Percentiles rank a stretch among this genome's conserved stretches.
phyloP scores from a whole-genome alignment of 257 asterid species.

The Solanum gandarillasii region DNA sequence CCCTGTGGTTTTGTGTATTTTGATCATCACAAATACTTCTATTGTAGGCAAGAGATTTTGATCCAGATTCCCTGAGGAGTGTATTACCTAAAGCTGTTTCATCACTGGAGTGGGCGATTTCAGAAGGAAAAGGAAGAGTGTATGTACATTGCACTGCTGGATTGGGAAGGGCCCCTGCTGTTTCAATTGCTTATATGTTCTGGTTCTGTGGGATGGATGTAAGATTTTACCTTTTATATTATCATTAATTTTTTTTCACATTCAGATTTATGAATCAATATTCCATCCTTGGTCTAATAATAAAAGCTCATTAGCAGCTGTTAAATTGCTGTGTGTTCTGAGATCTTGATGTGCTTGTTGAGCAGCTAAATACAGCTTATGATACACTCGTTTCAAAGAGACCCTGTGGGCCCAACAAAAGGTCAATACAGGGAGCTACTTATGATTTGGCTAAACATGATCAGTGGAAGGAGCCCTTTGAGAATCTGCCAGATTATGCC shows the following conservation, averaged over 20 bases:
- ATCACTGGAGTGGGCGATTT: slow-evolving; percentile 59
- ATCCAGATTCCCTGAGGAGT: slow-evolving; percentile 82
- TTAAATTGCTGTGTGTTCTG: background rate
- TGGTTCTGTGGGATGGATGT: slow-evolving; percentile 81
- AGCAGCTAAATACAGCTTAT: slow-evolving; percentile 66
- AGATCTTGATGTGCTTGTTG: background rate
- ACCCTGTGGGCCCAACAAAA: slow-evolving; percentile 81
- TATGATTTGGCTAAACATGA: slow-evolving; percentile 76
- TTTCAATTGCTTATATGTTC: slow-evolving; percentile 86
- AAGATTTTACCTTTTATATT: slow-evolving; percentile 9
- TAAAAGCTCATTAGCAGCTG: background rate
- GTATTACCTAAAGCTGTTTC: slow-evolving; percentile 75
- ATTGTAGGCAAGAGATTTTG: slow-evolving; percentile 79
- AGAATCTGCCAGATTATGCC: slow-evolving; percentile 57
- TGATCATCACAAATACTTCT: background rate
- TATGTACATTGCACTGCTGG: slow-evolving; percentile 97
- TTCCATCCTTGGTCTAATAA: background rate
- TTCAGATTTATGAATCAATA: background rate
- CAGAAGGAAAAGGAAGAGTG: slow-evolving; percentile 70
- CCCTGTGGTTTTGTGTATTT: background rate
- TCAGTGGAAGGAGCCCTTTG: slow-evolving; percentile 76
- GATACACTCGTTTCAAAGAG: slow-evolving; percentile 56
- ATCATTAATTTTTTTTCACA: background rate
- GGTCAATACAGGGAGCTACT: slow-evolving; percentile 80
- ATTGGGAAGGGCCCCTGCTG: slow-evolving; percentile 91